Base-by-base conservation (phyloP, 108 stramenopile genomes). In the Mediolabrus comicus region DNA sequence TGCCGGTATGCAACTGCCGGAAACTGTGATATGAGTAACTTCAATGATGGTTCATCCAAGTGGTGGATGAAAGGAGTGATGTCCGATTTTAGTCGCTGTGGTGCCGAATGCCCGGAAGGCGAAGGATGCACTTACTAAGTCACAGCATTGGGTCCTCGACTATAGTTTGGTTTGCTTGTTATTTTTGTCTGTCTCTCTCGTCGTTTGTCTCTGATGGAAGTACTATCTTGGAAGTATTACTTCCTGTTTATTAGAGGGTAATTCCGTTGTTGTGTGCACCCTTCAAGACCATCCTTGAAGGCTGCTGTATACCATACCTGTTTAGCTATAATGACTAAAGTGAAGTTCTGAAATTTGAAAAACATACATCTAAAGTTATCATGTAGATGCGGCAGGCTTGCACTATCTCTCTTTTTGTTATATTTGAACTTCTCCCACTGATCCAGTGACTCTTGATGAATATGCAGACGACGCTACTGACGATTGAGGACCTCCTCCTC, bases 51-150 rank as follows among this genome's bases (percentile, higher is more conserved):
- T 14, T 27, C 19, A 5, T 2, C 38, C 11, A 26, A 68, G 19
- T 80, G 79, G 79, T 81, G 80, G 80, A 59, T 81, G 25, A 38
- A 74, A 28, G 72, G 71, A 26, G 67, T 78, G 65, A 35, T 81
- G 30, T 16, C 56, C 27, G 80, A 81, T 26, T 43, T 61, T 10
- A 61, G 65, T 2, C 46, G 55, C 0, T 81, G 80, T 25, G 80
- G 80, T 9, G 64, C 53, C 28, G 59, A 35, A 31, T 81, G 80
- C 39, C 80, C 80, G 16, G 64, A 71, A 4, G 36, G 54, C 32
- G 75, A 56, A 31, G 62, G 62, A 54, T 63, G 62, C 17, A 6
- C n/a, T 8, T 1, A 22, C 22, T 49, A 22, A 22, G 19, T 4
- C 19, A 49, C 22, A 6, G 46, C 8, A 6, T 49, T 49, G 19